Base-by-base conservation (phyloP, 2,329 filamentous ascomycete species). In the Verticillium dahliae region DNA sequence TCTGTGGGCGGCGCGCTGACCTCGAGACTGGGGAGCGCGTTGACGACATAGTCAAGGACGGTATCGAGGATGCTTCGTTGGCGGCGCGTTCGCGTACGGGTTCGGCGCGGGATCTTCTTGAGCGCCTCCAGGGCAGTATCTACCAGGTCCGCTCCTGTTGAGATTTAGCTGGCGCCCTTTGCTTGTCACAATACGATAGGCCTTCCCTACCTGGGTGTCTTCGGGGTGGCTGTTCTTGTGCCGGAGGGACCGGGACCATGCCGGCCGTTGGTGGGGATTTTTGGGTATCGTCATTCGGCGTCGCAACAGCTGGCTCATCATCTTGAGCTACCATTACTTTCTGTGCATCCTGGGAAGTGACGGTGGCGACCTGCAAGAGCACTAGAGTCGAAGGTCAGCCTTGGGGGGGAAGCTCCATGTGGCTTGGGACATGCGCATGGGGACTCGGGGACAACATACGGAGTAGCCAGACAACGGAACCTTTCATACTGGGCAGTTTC, bases 61-160 rank as follows among this genome's bases (percentile, higher is more conserved):
- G 73, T 74, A 34, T 75, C 76, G 11, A 85, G 69, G 59, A 83
- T 61, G 59, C 77, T 76, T 11, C 74, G 70, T 50, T 77, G 74
- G 61, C 78, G 79, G 66, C 75, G 78, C 39, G 75, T 73, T 62
- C 78, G 77, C 62, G 76, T 73, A 63, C 79, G 76, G 4, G 74
- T 69, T 13, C 78, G 74, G n/a, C 74, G 73, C 34, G 82, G 78
- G 15, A 83, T 74, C 68, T 81, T 82, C 50, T 73, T 74, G 45
- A 86, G 74, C 65, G 84, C 81, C 52, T 71, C 70, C 61, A 82
- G 71, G 5, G 84, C 84, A 34, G 78, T 75, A 56, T 83, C 79
- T 61, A 85, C 81, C 15, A 83, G 74, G 58, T 85, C 81, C 67
- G 79, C 78, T 50, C 82, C 83, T 82, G 64, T 10, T 6, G 54